A percentile compares a stretch with the other conserved stretches of the same genome.
These are phyloP conservation scores for Diaporthe sp. DNA, from an alignment of 2,329 filamentous ascomycete species.

Conservation along the genomic window DNA sequence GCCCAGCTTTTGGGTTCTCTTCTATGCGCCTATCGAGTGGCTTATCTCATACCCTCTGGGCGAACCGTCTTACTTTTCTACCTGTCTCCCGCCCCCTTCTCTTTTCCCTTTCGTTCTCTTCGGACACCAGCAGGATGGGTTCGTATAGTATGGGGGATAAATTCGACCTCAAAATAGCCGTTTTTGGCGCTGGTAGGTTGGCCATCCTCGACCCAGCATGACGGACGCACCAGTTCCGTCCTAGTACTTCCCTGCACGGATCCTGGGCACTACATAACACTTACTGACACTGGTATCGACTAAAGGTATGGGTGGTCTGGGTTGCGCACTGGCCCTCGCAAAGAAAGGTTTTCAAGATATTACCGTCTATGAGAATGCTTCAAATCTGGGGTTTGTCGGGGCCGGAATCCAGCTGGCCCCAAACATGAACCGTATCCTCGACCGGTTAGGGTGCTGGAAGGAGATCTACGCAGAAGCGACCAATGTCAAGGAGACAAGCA, in stretches of 20 bases:
- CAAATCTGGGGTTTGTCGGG: constrained; percentile 82
- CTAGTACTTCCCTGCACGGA: not conserved
- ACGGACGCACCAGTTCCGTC: not conserved
- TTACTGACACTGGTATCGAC: not conserved
- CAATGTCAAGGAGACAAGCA: constrained; percentile 76
- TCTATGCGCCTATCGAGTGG: not conserved
- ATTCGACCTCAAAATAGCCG: constrained; percentile 44
- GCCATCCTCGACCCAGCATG: not conserved
- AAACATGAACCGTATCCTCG: constrained; percentile 82
- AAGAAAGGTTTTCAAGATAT: constrained; percentile 81
- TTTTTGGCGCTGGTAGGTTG: constrained; percentile 45
- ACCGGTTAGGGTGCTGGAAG: constrained; percentile 78
- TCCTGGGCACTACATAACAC: not conserved
- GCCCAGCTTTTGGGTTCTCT: not conserved
- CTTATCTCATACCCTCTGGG: constrained; percentile 12
- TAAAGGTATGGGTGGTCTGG: constrained; percentile 81
- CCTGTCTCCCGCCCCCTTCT: not conserved
- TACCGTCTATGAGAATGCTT: constrained; percentile 78
- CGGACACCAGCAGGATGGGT: constrained; percentile 15
- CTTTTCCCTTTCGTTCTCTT: not conserved
- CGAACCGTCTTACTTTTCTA: not conserved
- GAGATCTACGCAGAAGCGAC: constrained; percentile 78
- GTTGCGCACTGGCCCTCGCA: constrained; percentile 77
- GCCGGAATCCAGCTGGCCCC: constrained; percentile 87
- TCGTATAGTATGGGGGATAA: constrained; percentile 17